A percentile compares a stretch with the other conserved stretches of the same genome.
Conservation (phyloP, 495 filamentous ascomycete species). For the Xylaria acuta region DNA sequence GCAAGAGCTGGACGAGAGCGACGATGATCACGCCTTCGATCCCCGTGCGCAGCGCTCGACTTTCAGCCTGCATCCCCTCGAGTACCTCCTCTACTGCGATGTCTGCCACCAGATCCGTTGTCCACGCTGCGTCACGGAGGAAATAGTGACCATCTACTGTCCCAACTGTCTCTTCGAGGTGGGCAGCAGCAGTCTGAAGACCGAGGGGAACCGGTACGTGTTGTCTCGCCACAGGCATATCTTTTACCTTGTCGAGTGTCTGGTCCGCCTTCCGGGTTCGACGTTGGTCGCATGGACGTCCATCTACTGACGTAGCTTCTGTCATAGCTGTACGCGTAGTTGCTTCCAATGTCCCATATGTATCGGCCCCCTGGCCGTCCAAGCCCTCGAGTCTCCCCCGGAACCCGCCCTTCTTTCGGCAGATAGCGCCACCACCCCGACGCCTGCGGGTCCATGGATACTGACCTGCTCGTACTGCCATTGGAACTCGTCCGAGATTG, state of each 20-base stretch:
- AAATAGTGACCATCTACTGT: slow-evolving; percentile 92
- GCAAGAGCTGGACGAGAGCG: slow-evolving; percentile 59
- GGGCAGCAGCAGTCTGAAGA: slow-evolving; percentile 84
- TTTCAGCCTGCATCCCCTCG: slow-evolving; percentile 90
- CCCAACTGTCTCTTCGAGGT: slow-evolving; percentile 97
- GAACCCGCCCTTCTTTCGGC: slow-evolving; percentile 50
- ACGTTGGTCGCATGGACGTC: neutral
- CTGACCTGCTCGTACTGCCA: slow-evolving; percentile 86
- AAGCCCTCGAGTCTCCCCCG: slow-evolving; percentile 62
- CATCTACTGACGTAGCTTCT: slow-evolving; percentile 2
- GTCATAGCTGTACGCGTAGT: slow-evolving; percentile 83
- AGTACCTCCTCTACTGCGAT: slow-evolving; percentile 93
- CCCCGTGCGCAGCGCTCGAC: slow-evolving; percentile 82
- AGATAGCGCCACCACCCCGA: slow-evolving; percentile 39
- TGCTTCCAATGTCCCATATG: slow-evolving; percentile 95
- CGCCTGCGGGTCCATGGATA: slow-evolving; percentile 69
- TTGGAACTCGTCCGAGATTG: slow-evolving; percentile 90
- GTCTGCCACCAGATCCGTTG: slow-evolving; percentile 97
- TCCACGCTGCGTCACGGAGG: slow-evolving; percentile 87
- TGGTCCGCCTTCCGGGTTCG: neutral
- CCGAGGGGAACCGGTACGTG: slow-evolving; percentile 87
- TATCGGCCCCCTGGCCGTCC: slow-evolving; percentile 78
- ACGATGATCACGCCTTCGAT: slow-evolving; percentile 84
- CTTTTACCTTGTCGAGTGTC: neutral
- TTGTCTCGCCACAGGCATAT: neutral